Base-by-base conservation (phyloP, 805 yeast species). In the Candida nonsorbophila region DNA sequence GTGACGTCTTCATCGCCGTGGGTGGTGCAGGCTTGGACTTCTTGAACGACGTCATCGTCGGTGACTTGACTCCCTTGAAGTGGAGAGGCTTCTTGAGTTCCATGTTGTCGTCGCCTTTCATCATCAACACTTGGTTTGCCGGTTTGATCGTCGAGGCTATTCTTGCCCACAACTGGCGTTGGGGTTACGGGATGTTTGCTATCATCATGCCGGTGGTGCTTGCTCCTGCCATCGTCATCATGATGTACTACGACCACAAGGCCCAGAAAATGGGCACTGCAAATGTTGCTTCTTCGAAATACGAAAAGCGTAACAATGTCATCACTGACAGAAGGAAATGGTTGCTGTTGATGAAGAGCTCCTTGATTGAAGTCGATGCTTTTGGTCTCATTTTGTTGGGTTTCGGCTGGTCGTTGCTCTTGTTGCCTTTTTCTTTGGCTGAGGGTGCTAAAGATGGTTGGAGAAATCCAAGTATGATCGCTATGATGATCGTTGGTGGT, bases 161-260 rank as follows among this genome's bases (percentile, higher is more conserved):
- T 14, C 42, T 53, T 10, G 40, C 38, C 22, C 39, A 36, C 15
- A 57, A 61, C 24, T 73, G 79, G 79, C 58, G 74, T 47, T 65
- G 72, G 70, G 77, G 74, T 16, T 69, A 62, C 40, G 74, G 73
- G 28, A 57, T 68, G 49, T 71, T 71, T 53, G 60, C 68, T 14
- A 56, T 70, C 23, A 57, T 70, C 16, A 51, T 60, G 37, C 74
- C 74, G 3, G 57, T 55, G 15, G 61, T 57, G 12, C 29, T 53
- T n/a, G 22, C 39, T 11, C 69, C 69, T 16, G 55, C 56, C 14
- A 44, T 59, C 12, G 22, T 33, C 4, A 34, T 58, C 21, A 51
- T 64, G 54, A 36, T 46, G 11, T 54, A 45, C 31, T 40, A 53
- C 37, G 66, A 61, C 24, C 44, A 41, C 22, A 42, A 48, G 24